phyloP scores from a whole-genome alignment of 2,329 filamentous ascomycete genomes.

The Fusarium multiceps region DNA sequence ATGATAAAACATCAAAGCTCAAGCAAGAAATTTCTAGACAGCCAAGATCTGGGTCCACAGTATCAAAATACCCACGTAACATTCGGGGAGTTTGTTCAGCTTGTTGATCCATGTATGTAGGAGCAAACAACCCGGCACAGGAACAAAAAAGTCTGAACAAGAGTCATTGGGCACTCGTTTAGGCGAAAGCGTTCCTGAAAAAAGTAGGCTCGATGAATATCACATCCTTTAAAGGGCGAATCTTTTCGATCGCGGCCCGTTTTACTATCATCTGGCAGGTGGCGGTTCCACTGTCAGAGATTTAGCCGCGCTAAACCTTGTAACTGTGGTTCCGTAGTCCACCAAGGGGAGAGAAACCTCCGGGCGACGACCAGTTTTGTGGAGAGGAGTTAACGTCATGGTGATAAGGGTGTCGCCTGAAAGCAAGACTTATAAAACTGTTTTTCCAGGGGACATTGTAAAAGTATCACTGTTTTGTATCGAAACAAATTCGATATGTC shows the following conservation, averaged over 20 bases:
- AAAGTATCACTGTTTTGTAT: too few species aligned
- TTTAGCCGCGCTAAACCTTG: neutral
- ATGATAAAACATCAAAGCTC: neutral
- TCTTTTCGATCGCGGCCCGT: neutral
- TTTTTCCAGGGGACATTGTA: neutral
- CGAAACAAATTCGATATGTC: neutral
- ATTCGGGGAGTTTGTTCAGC: neutral
- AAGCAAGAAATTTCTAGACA: neutral
- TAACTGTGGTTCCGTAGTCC: neutral
- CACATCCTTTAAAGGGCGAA: neutral
- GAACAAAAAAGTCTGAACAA: neutral
- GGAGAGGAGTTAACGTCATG: constrained; percentile 18
- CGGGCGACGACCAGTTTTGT: neutral
- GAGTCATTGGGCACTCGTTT: neutral
- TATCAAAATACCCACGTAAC: neutral
- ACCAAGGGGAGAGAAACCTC: constrained; percentile 28
- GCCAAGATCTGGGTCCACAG: neutral
- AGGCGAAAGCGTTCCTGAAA: neutral
- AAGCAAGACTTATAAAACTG: constrained; percentile 5
- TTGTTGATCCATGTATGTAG: neutral
- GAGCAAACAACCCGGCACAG: neutral
- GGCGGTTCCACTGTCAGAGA: constrained; percentile 10
- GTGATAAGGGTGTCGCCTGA: neutral
- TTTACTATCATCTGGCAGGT: neutral
- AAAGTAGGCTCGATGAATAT: neutral